Evolutionary conservation across 306 rosid genomes (phyloP), one percentile per base, ranked within the genome.

Genomic region (Datisca glomerata): DNA sequence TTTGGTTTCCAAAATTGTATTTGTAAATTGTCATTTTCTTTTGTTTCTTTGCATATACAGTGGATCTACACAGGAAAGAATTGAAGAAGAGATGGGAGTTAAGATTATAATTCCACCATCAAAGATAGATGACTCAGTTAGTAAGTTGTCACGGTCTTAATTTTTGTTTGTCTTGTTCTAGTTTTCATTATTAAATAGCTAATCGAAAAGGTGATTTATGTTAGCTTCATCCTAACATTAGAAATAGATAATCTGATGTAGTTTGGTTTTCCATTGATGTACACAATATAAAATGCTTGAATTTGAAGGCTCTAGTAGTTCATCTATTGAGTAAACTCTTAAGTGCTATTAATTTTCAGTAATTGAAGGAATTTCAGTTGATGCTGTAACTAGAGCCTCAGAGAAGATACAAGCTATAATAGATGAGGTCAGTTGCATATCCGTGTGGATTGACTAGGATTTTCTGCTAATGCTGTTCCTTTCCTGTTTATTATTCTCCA

Each of bases 1-100:
- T 53, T 68, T 59, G 34, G 8, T 42, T 12, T 12, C 24, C 37
- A 18, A 27, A 19, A 38, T 24, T 31, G 13, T 45, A 17, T 22
- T 21, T 45, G 38, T 11, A 29, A 29, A 41, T 40, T 55, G 49
- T 70, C 39, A 32, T 63, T 19, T 51, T 32, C 52, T 56, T 35
- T 36, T 33, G 37, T n/a, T 22, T 63, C 8, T 50, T 18, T 31
- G 54, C 9, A 53, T 20, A 41, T 61, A 55, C 80, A 87, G 94
- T 63, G 94, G 89, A 58, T 71, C 63, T 47, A 79, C 78, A 0
- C 94, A 74, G 54, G 71, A 65, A 56, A 63, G 16, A 64, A 72
- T 87, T 56, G 96, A 87, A 72, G 78, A 73, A 28, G 85, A 78
- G 61, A 63, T 54, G 63, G 77, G 81, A 51, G 93, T 87, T 49